A percentile compares a stretch with the other conserved stretches of the same genome.
Evolutionary conservation across 805 yeast species (phyloP).

Genomic region (Dipodascus albidus): DNA sequence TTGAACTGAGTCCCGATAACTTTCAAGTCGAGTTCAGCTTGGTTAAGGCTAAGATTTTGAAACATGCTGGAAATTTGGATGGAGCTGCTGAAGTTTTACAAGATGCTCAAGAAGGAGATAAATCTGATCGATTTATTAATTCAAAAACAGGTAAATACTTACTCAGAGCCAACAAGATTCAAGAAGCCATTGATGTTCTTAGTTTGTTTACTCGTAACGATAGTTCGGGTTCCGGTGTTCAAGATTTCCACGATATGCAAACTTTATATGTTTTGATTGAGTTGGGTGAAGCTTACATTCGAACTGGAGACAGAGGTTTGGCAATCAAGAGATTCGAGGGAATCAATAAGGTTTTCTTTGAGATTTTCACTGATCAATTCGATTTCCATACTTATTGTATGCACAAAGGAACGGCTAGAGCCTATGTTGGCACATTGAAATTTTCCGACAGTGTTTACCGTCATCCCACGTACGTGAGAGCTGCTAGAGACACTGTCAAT

Average conservation of each 20-base stretch:
- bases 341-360: slow-evolving; percentile 54
- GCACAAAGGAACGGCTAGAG: slow-evolving; percentile 82
- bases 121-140: slow-evolving; percentile 87
- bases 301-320: slow-evolving; percentile 55
- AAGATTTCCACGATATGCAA: slow-evolving; percentile 81
- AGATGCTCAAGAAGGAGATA: slow-evolving; percentile 62
- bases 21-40: slow-evolving; percentile 64
- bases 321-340: slow-evolving; percentile 70
- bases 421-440: slow-evolving; percentile 59
- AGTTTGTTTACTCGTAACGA: slow-evolving; percentile 81
- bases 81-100: slow-evolving; percentile 59
- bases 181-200: slow-evolving; percentile 61
- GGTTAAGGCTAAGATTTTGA: slow-evolving; percentile 67
- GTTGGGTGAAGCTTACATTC: slow-evolving; percentile 69
- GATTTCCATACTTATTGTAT: slow-evolving; percentile 92
- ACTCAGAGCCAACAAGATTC: slow-evolving; percentile 61
- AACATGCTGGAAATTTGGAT: slow-evolving; percentile 50
- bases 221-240: slow-evolving; percentile 68
- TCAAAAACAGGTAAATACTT: slow-evolving; percentile 78
- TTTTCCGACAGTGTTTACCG: slow-evolving; percentile 76
- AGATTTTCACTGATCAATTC: slow-evolving; percentile 71
- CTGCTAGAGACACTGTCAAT: slow-evolving; percentile 50
- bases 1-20: slow-evolving; percentile 61
- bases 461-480: slow-evolving; percentile 63
- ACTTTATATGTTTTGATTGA: slow-evolving; percentile 83